Evolutionary conservation across 768 basidiomycete genomes (phyloP).

Genomic region (Russula lepida): DNA sequence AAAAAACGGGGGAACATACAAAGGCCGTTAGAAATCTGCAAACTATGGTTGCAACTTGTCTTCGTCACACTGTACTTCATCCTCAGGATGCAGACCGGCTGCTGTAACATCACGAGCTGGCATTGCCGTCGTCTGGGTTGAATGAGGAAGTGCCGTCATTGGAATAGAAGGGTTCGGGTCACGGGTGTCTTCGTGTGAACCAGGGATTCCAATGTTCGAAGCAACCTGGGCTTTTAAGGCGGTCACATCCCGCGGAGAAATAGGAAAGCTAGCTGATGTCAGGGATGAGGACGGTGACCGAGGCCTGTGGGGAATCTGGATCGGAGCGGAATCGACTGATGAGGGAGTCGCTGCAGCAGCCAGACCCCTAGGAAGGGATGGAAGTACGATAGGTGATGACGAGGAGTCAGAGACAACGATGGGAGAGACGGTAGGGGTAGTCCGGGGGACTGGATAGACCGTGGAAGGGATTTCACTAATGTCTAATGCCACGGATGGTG

Average conservation of each 20-base stretch:
- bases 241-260: not conserved
- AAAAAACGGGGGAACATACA: too few relatives aligned
- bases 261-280: not conserved
- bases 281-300: not conserved
- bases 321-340: not conserved
- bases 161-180: not conserved
- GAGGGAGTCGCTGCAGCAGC: too few relatives aligned
- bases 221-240: not conserved
- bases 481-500: not conserved
- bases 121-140: not conserved
- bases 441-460: not conserved
- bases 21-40: too few relatives aligned
- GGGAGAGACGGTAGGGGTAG: not conserved
- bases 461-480: not conserved
- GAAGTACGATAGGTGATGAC: not conserved
- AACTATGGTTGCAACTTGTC: not conserved
- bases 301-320: not conserved
- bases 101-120: too few relatives aligned
- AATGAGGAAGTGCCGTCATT: not conserved
- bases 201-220: not conserved
- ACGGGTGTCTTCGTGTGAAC: not conserved
- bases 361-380: not conserved
- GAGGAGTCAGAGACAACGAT: not conserved
- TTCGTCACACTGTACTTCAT: not conserved
- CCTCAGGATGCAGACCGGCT: not conserved